These are phyloP conservation scores for Colletotrichum acutatum DNA, from an alignment of 2,329 filamentous ascomycete species.

Conservation along the genomic window DNA sequence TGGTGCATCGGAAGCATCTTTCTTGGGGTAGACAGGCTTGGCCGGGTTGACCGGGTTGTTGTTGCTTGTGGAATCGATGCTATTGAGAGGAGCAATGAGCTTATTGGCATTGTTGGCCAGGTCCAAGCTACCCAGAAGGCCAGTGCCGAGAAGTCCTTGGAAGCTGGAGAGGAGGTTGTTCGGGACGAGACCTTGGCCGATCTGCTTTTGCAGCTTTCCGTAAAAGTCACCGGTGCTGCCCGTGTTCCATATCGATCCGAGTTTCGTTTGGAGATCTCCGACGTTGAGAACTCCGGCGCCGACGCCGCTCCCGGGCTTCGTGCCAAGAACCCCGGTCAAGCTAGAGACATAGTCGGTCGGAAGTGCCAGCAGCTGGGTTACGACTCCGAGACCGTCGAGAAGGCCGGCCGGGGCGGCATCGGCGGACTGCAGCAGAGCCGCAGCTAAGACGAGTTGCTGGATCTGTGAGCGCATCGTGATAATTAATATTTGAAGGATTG, in stretches of 20 bases:
- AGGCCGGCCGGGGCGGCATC: constrained; percentile 21
- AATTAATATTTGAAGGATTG: not conserved
- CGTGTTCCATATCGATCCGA: constrained; percentile 21
- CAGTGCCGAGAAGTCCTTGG: constrained; percentile 18
- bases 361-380: constrained; percentile 10
- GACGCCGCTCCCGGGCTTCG: not conserved
- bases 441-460: not conserved
- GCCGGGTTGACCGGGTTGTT: constrained; percentile 18
- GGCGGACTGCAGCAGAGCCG: not conserved
- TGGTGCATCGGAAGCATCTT: constrained; percentile 53
- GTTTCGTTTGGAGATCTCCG: constrained; percentile 17
- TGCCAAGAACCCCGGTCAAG: constrained; percentile 2
- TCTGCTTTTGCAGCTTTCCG: constrained; percentile 21
- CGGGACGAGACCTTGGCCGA: constrained; percentile 11
- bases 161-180: constrained; percentile 10
- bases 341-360: constrained; percentile 11
- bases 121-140: not conserved
- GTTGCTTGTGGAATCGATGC: constrained; percentile 18
- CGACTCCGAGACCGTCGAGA: constrained; percentile 5
- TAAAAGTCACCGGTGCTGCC: constrained; percentile 18
- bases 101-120: constrained; percentile 8
- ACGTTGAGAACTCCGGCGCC: not conserved
- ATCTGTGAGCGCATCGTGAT: not conserved
- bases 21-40: constrained; percentile 48
- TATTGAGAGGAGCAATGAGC: constrained; percentile 9